These are phyloP conservation scores for Leptosphaerulina australis DNA, from an alignment of 2,329 filamentous ascomycete species.

Conservation along the genomic window DNA sequence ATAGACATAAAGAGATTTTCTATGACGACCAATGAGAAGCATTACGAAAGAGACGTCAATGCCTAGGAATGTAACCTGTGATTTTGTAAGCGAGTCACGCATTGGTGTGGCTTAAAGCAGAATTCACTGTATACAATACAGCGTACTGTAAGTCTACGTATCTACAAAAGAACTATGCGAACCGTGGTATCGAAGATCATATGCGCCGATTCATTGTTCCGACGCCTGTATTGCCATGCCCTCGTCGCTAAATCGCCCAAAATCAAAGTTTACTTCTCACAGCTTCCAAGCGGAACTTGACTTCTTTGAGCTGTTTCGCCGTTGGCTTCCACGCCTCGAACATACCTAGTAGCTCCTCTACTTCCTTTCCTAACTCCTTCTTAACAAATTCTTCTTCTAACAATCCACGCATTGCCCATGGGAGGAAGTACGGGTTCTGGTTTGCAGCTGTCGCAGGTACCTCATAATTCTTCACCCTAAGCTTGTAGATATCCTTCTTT, in stretches of 20 bases:
- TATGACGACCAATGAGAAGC: conserved; percentile 58
- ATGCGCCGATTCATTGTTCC: neutral
- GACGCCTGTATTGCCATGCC: too few relatives aligned
- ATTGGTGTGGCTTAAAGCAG: too few relatives aligned
- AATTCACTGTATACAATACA: neutral
- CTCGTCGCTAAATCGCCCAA: neutral
- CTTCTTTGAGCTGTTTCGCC: conserved; percentile 91
- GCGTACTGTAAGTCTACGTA: neutral
- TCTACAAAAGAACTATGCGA: neutral
- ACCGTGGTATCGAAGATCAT: conserved; percentile 1
- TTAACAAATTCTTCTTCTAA: conserved; percentile 91
- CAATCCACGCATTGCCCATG: conserved; percentile 93
- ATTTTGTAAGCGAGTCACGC: too few relatives aligned
- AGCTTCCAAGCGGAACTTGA: conserved; percentile 91
- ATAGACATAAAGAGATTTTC: conserved; percentile 81
- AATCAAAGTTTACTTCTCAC: conserved; percentile 78
- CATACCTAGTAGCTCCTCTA: conserved; percentile 76
- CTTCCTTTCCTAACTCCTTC: conserved; percentile 77
- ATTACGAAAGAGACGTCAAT: too few relatives aligned
- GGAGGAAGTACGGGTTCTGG: conserved; percentile 86
- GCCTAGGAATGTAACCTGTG: too few relatives aligned
- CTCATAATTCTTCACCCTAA: conserved; percentile 45
- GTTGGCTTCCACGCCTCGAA: conserved; percentile 94
- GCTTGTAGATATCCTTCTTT: conserved; percentile 31
- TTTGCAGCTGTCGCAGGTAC: conserved; percentile 26